These are phyloP conservation scores for Psidium friedrichsthalianum DNA, from an alignment of 345 rosid genomes.

Conservation along the genomic window DNA sequence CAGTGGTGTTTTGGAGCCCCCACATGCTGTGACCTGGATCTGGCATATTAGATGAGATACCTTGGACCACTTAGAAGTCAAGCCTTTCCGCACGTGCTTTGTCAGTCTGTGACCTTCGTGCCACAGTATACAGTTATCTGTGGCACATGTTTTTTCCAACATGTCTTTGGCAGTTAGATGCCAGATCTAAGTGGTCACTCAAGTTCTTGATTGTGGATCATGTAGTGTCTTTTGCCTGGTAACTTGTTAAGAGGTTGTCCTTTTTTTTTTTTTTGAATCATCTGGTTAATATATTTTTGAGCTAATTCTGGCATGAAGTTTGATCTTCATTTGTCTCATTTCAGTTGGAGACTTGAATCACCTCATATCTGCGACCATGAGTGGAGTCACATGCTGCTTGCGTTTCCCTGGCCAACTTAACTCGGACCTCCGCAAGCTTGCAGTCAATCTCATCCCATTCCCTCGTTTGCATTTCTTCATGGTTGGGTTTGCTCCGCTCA, in stretches of 20 bases:
- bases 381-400: constrained; percentile 68
- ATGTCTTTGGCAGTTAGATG: not conserved
- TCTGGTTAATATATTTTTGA: not conserved
- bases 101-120: not conserved
- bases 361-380: constrained; percentile 72
- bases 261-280: not conserved
- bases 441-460: constrained; percentile 63
- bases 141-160: not conserved
- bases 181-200: not conserved
- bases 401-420: constrained; percentile 74
- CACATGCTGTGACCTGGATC: not conserved
- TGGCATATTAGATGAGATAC: not conserved
- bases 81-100: not conserved
- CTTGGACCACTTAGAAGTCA: not conserved
- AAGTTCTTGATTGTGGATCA: not conserved
- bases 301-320: not conserved
- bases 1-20: not conserved
- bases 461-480: constrained; percentile 73
- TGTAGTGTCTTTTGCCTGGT: not conserved
- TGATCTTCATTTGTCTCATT: not conserved
- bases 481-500: constrained; percentile 69
- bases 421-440: constrained; percentile 68
- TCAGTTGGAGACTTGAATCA: constrained; percentile 69
- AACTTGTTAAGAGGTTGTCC: not conserved
- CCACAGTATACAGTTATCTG: not conserved